Evolutionary conservation across 176 grass and related monocot genomes (phyloP), one percentile per base, ranked within the genome.

Genomic region (Chrysopogon serrulatus): DNA sequence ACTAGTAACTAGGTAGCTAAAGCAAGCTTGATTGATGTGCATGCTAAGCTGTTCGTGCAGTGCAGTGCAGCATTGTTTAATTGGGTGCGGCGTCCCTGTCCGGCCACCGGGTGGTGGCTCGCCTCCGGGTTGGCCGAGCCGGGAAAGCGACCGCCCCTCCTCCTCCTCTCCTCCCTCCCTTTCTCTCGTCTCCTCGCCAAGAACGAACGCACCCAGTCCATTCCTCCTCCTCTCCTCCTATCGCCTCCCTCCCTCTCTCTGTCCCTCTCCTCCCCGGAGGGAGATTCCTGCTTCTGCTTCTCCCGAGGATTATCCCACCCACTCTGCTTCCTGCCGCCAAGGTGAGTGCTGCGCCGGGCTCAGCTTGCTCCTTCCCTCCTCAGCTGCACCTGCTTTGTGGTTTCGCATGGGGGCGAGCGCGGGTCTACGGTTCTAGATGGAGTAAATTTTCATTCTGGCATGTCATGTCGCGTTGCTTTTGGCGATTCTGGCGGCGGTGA

Each of bases 101-200:
- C 79, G 79, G 67, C 84, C 84, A 83, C 84, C 84, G 88, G 88
- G 88, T 86, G 88, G 79, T 79, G 79, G 84, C 83, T 83, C 79
- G 74, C 47, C 47, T 86, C 59, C 88, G 88, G 79, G 88, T 90
- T 83, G 83, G 84, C 79, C 79, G 80, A 68, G 80, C 84, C 43
- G 42, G 84, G 75, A 90, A 79, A 90, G 84, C 80, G 75, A 90
- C 75, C 68, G 34, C 61, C 51, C 75, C 49, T 87, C 88, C 71
- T 39, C 87, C 19, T 0, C 80, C 5, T 19, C 71, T 3, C 15
- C 73, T 12, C 5, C 5, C 4, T 26, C 32, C 0, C 17, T 21
- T 33, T 27, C 13, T 10, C 34, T 85, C 41, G 5, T 21, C 84
- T 40, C 84, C 44, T 63, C 61, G 68, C 79, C 60, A 71, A 54